These are phyloP conservation scores for Penicillium goetzii DNA, from an alignment of 495 filamentous ascomycete species.

Conservation along the genomic window DNA sequence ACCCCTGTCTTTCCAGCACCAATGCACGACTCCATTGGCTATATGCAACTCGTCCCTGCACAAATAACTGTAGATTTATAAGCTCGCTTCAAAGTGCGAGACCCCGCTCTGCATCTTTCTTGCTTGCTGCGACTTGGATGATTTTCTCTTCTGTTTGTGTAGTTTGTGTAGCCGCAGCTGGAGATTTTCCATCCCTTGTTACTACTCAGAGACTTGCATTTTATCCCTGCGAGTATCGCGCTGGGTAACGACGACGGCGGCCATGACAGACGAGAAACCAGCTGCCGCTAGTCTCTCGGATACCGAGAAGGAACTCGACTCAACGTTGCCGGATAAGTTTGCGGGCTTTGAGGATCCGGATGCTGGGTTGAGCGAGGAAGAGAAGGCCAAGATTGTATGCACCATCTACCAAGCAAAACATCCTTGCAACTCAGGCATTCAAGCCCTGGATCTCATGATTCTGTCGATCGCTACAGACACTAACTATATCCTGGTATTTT, in stretches of 20 bases:
- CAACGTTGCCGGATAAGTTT: slow-evolving; percentile 16
- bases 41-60: background rate
- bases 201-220: background rate
- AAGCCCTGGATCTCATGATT: background rate
- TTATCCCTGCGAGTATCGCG: background rate
- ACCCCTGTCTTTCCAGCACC: background rate
- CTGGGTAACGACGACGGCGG: slow-evolving; percentile 21
- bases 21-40: background rate
- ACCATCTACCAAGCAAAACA: background rate
- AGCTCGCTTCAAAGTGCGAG: slow-evolving; percentile 14
- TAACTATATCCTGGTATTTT: slow-evolving; percentile 7
- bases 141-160: background rate
- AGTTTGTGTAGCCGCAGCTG: background rate
- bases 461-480: background rate
- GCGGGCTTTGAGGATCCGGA: slow-evolving; percentile 63
- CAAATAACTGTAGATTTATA: slow-evolving; percentile 18
- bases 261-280: slow-evolving; percentile 21
- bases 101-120: slow-evolving; percentile 5
- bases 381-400: slow-evolving; percentile 68
- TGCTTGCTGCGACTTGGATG: background rate
- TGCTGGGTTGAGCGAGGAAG: slow-evolving; percentile 66
- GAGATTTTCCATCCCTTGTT: background rate
- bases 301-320: slow-evolving; percentile 25
- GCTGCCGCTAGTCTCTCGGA: slow-evolving; percentile 21
- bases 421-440: background rate